Evolutionary conservation across 2,329 filamentous ascomycete genomes (phyloP), one percentile per base, ranked within the genome.

Genomic region (Stagonosporopsis vannaccii): DNA sequence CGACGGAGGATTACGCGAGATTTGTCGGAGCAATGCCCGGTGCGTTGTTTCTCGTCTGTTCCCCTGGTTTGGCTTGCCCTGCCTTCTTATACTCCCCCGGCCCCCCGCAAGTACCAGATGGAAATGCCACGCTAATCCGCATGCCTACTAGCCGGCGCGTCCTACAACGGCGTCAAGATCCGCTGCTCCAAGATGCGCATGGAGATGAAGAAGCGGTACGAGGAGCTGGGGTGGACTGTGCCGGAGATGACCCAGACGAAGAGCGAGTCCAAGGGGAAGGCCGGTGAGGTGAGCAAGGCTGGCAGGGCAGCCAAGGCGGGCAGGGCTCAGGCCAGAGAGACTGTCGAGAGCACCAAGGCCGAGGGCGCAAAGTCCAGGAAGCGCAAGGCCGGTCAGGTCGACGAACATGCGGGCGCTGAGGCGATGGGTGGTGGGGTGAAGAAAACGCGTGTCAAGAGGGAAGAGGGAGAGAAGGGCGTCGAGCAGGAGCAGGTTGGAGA

Each of bases 101-200:
- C 26, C 26, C 26, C 26, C 26, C 26, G n/a, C n/a, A n/a, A n/a
- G n/a, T n/a, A n/a, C n/a, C n/a, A n/a, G n/a, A n/a, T n/a, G n/a
- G n/a, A n/a, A n/a, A n/a, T n/a, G n/a, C n/a, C n/a, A n/a, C n/a
- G n/a, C n/a, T n/a, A n/a, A 26, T 26, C 9, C 25, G 25, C 25
- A 26, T 26, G 5, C 25, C 5, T 26, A 9, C 9, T 26, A 43
- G 20, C 39, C 17, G 48, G 32, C 15, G 48, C 39, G 15, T 30
- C 28, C 45, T 48, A 15, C 39, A 22, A 51, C 13, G 48, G 48
- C 30, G 48, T 48, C 33, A 35, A 33, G 5, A 33, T 37, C 22
- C 44, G 44, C 44, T 15, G 28, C 25, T 28, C 44, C n/a, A 37
- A 39, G n/a, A 17, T 47, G 12, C 44, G 44, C 13, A n/a, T 8